Conservation (phyloP, 225 moss, liverwort and hornwort species). For the Pseudisothecium myosuroides region DNA sequence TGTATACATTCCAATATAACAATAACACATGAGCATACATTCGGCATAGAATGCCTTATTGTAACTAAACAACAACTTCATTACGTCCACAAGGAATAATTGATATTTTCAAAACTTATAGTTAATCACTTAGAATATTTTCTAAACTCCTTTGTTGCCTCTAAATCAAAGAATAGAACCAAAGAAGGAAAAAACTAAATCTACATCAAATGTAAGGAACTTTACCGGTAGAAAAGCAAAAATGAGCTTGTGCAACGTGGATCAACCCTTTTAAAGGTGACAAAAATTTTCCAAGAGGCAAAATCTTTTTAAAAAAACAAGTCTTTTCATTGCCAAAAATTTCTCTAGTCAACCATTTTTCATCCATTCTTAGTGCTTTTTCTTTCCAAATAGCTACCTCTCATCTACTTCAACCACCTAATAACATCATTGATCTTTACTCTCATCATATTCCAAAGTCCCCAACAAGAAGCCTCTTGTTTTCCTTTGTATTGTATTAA, state of each 20-base stretch:
- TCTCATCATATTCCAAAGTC: neutral
- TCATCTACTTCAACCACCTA: neutral
- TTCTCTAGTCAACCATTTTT: neutral
- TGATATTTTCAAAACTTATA: neutral
- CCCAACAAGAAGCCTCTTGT: rapidly evolving
- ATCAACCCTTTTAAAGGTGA: neutral
- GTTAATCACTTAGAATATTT: no score
- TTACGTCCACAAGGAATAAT: neutral
- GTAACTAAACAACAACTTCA: neutral
- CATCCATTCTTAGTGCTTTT: neutral
- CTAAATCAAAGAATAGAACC: neutral
- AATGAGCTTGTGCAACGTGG: rapidly evolving
- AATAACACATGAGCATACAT: neutral
- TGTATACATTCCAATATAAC: neutral
- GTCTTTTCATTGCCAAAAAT: neutral
- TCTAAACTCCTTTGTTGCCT: neutral
- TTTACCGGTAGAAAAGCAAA: neutral
- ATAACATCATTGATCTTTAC: neutral
- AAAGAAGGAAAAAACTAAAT: no score
- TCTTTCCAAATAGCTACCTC: neutral
- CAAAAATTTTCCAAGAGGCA: no score
- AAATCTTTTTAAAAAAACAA: neutral
- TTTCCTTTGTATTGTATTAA: no score
- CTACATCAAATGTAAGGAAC: neutral
- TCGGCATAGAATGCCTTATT: no score